phyloP scores from a whole-genome alignment of 495 filamentous ascomycete species.

The Neurospora sp. region DNA sequence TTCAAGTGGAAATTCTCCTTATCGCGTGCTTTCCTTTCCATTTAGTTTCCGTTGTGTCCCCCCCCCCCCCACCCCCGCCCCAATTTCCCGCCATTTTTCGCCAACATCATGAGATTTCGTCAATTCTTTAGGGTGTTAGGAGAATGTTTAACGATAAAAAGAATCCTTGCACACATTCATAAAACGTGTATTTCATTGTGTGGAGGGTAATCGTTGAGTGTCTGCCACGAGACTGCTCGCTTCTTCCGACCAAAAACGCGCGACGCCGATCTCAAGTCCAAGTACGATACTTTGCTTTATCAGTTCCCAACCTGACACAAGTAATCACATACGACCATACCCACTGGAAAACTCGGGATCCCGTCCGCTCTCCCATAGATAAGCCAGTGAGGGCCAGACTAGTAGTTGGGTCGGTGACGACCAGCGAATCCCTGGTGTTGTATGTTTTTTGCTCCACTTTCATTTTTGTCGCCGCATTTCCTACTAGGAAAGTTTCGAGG shows the following conservation, averaged over 20 bases:
- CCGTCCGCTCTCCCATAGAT: background rate
- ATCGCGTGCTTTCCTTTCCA: too few relatives aligned
- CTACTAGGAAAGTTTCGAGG: too few relatives aligned
- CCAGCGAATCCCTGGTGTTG: background rate
- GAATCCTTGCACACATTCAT: too few relatives aligned
- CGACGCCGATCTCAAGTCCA: background rate
- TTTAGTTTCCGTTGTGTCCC: too few relatives aligned
- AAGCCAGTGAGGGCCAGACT: background rate
- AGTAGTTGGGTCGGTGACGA: background rate
- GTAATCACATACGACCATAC: background rate
- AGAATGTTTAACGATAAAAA: too few relatives aligned
- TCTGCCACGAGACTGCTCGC: background rate
- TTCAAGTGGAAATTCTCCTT: too few relatives aligned
- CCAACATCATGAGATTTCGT: too few relatives aligned
- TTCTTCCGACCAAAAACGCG: background rate
- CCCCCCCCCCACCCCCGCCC: too few relatives aligned
- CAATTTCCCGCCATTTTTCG: too few relatives aligned
- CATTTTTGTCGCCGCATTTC: background rate
- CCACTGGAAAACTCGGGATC: background rate
- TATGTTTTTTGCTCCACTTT: background rate
- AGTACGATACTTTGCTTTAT: background rate
- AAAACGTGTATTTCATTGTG: too few relatives aligned
- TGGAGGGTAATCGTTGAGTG: too few relatives aligned
- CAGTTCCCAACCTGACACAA: background rate
- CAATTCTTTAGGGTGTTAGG: too few relatives aligned